Evolutionary conservation across 208 protist genomes (phyloP), one percentile per base, ranked within the genome.

Genomic region (Wallacemonas sp.): DNA sequence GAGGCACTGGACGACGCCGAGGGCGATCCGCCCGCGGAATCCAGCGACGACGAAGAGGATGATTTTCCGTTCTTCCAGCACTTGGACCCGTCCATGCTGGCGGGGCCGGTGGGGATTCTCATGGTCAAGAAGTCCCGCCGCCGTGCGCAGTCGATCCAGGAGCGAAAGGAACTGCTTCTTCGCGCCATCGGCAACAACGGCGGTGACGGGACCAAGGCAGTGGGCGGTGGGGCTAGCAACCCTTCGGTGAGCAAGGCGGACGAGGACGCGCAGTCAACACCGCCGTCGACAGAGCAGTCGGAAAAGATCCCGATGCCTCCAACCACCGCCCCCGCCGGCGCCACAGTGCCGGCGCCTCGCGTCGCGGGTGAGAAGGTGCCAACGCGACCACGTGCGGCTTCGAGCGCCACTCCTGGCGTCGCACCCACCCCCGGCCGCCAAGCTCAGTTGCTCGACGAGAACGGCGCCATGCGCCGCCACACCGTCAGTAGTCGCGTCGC

Each of bases 61-160:
- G 29, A 34, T 57, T 57, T 57, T 21, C 29, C 50, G 9, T 57
- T 57, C 32, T 21, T 57, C 17, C 50, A 32, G 4, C 50, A 57
- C 22, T 8, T 57, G 0, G 50, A 57, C 21, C 50, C 50, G 4
- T 57, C 50, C 13, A 33, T 27, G 50, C 50, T 57, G n/a, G 50
- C 50, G 12, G 26, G n/a, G 6, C 50, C 50, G 5, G 50, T 57
- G 17, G 50, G 50, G 6, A 57, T 57, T 57, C 29, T 57, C 29
- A 57, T 57, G 50, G 30, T 57, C 30, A 38, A 37, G n/a, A 57
- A 57, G 30, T 57, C 50, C 2, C 50, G 50, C 30, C 30, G 50
- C 19, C 50, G 50, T n/a, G 50, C 50, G 4, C 3, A 57, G 32
- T 57, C 50, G n/a, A 57, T 57, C 6, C 50, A 57, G 38, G 50